Base-by-base conservation (phyloP, 1,139 yeast genomes). In the Blastobotrys malaysiensis region DNA sequence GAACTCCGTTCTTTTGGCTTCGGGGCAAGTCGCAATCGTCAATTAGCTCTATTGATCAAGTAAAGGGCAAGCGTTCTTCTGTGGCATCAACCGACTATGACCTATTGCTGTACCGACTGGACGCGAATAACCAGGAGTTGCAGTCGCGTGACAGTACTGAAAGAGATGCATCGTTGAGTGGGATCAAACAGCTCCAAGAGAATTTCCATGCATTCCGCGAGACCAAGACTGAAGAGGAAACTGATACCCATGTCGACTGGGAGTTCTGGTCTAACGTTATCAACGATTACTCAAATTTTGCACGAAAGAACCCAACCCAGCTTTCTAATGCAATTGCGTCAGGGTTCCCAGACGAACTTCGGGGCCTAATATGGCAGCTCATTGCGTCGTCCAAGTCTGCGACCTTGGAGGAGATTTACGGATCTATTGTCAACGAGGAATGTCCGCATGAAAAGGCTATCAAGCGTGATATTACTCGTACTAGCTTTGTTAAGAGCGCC, bases 281-380 rank as follows among this genome's bases (percentile, higher is more conserved):
- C 7, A 82, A 84, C 60, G 85, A 87, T 66, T 90, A 88, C 65
- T 77, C 82, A 27, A 66, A 72, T 1, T 84, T 86, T n/a, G 89
- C 89, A 1, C 74, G 78, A 50, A 73, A 78, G 39, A 81, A 82
- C 36, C 84, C 91, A 1, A 78, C 78, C 13, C 78, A 77, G 59
- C 74, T 90, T 58, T 80, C 84, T 49, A 68, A 72, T 45, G 81
- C 85, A 46, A 80, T 93, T 36, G 78, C 84, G 31, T 73, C 74
- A 11, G 98, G 98, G 49, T 83, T 93, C 50, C 98, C 99, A 11
- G 74, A 79, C 53, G 95, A 87, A 60, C 77, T 93, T 51, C 77
- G 98, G 59, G 96, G 97, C 0, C 83, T 90, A 58, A 79, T 91
- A 21, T 93, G 99, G 99, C 97, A 91, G 70, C 74, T 88, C 52